Evolutionary conservation across 139 green algal genomes (phyloP).

Genomic region (Coccomyxa sp.): DNA sequence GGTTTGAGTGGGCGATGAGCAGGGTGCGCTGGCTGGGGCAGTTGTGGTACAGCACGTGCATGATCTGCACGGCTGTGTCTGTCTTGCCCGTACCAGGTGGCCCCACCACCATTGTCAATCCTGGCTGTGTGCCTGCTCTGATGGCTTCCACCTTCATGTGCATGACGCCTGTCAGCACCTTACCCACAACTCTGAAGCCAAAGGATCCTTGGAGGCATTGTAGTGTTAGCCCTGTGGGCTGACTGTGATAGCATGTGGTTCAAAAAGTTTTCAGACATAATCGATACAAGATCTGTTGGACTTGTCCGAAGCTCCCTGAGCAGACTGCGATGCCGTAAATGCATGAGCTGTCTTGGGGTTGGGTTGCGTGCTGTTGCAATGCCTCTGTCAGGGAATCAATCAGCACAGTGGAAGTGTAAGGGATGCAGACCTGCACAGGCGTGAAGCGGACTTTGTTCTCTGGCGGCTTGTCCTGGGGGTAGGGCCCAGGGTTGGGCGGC

Average conservation of each 20-base stretch:
- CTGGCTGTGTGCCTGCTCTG: slow-evolving; percentile 73
- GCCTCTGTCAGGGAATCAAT: no score
- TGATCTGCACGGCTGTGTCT: slow-evolving; percentile 92
- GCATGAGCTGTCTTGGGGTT: no score
- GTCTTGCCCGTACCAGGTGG: slow-evolving; percentile 97
- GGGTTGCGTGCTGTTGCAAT: no score
- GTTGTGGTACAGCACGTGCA: slow-evolving; percentile 94
- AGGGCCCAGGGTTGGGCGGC: slow-evolving; percentile 80
- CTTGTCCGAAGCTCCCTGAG: no score
- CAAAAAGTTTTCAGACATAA: not conserved
- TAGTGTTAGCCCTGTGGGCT: no score
- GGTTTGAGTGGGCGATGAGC: slow-evolving; percentile 97
- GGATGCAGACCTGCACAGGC: slow-evolving; percentile 60
- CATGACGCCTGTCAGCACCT: not conserved
- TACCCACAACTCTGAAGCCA: not conserved
- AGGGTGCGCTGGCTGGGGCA: slow-evolving; percentile 87
- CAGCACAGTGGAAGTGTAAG: not conserved
- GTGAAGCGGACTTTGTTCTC: slow-evolving; percentile 92
- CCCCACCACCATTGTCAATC: slow-evolving; percentile 95
- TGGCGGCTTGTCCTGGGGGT: slow-evolving; percentile 75
- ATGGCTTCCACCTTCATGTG: slow-evolving; percentile 73
- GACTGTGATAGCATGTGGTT: no score
- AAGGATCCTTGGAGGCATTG: no score
- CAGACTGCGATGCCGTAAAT: no score
- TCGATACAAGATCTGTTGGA: no score